Evolutionary conservation across 2,329 filamentous ascomycete genomes (phyloP).

Genomic region (Calonectria hawksworthii): DNA sequence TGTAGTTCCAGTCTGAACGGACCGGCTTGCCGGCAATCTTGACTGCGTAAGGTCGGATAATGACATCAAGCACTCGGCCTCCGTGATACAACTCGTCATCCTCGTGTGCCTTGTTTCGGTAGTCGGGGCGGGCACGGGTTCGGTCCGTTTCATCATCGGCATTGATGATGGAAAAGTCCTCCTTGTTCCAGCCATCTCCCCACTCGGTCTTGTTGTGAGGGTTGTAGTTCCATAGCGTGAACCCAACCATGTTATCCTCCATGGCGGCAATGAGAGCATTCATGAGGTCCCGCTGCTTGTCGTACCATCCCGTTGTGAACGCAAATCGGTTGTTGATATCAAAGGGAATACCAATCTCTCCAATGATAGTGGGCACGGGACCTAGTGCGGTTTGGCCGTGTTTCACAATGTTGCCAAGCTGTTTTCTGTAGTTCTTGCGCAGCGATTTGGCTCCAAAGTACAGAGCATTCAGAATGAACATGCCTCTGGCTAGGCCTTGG

Average conservation of each 20-base stretch:
- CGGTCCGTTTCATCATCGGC: constrained; percentile 49
- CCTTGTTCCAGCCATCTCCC: constrained; percentile 59
- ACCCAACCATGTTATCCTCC: constrained; percentile 55
- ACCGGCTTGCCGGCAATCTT: constrained; percentile 55
- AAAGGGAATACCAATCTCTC: constrained; percentile 57
- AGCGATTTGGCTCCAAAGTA: constrained; percentile 56
- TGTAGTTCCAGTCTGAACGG: constrained; percentile 52
- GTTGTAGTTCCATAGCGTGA: constrained; percentile 59
- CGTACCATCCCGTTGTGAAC: constrained; percentile 55
- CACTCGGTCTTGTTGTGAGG: constrained; percentile 54
- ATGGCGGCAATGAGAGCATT: constrained; percentile 56
- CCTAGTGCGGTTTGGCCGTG: constrained; percentile 51
- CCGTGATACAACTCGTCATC: constrained; percentile 55
- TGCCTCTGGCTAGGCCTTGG: constrained; percentile 56
- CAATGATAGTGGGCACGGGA: constrained; percentile 53
- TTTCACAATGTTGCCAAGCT: constrained; percentile 53
- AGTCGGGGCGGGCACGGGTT: constrained; percentile 46
- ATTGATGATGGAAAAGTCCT: constrained; percentile 59
- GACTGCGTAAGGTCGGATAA: constrained; percentile 57
- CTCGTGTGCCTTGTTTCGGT: constrained; percentile 50
- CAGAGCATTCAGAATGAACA: constrained; percentile 56
- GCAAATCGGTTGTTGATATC: constrained; percentile 55
- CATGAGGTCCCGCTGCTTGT: constrained; percentile 56
- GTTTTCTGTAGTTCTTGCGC: constrained; percentile 55
- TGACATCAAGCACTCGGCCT: constrained; percentile 54